Conservation (phyloP, 352 stramenopile species). For the Vaucheria bursata region DNA sequence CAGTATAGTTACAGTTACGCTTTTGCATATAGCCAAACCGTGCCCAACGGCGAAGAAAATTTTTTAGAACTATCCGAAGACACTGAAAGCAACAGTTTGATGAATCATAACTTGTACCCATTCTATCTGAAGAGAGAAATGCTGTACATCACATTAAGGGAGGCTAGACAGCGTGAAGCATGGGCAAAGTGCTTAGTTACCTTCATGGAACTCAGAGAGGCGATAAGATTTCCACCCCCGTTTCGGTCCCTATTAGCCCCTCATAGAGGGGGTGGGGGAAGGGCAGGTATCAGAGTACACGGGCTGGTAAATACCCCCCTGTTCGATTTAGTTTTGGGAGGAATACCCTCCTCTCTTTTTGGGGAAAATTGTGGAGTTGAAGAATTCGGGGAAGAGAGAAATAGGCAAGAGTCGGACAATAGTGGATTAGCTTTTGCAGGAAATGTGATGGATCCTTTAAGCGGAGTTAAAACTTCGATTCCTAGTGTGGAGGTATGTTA, state of each 20-base stretch:
- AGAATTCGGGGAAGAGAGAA: background rate
- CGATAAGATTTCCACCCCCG: background rate
- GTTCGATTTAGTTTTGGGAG: conserved; percentile 30
- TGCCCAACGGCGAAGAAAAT: background rate
- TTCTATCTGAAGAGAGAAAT: background rate
- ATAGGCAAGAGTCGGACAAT: conserved; percentile 6
- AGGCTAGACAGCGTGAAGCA: background rate
- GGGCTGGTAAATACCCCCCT: background rate
- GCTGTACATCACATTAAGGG: background rate
- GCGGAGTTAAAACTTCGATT: conserved; percentile 29
- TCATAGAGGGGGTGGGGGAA: background rate
- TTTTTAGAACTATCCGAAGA: background rate
- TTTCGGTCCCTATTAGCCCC: conserved; percentile 8
- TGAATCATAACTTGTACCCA: background rate
- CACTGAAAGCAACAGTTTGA: background rate
- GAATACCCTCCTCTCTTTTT: conserved; percentile 19
- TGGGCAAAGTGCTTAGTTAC: background rate
- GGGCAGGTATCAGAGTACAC: conserved; percentile 5
- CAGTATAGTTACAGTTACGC: conserved; percentile 11
- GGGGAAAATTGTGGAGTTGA: background rate
- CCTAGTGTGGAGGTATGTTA: conserved; percentile 32
- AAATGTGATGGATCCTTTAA: conserved; percentile 19
- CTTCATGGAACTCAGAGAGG: conserved; percentile 4
- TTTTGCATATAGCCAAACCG: background rate
- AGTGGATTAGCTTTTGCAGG: conserved; percentile 13